These are phyloP conservation scores for Taiwanofungus camphoratus DNA, from an alignment of 1,284 basidiomycete genomes.

Conservation along the genomic window DNA sequence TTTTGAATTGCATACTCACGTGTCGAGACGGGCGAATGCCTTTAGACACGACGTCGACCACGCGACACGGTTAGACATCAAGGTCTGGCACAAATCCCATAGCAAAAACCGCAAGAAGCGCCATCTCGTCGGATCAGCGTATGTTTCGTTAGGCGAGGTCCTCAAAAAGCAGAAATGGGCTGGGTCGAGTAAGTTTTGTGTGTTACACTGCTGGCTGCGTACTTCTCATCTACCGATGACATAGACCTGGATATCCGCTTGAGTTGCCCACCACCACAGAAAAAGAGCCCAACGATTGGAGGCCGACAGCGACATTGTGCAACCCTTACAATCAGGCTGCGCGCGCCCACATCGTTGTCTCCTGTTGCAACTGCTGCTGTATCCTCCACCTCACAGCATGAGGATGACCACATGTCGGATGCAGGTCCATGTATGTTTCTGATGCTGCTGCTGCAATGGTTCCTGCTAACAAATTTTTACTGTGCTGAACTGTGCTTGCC, in stretches of 20 bases:
- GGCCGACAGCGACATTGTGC: conserved; percentile 23
- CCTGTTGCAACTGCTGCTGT: conserved; percentile 9
- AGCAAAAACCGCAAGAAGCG: conserved; percentile 49
- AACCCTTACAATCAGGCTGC: conserved; percentile 23
- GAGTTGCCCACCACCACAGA: conserved; percentile 24
- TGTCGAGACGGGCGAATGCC: neutral
- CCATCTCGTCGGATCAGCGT: conserved; percentile 44
- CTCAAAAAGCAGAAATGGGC: conserved; percentile 35
- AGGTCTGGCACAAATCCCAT: conserved; percentile 42
- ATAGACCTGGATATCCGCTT: conserved; percentile 27
- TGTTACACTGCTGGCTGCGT: neutral
- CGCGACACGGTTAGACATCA: conserved; percentile 42
- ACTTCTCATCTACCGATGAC: neutral
- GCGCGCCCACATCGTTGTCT: conserved; percentile 12
- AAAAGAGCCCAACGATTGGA: conserved; percentile 21
- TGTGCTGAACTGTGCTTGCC: no score
- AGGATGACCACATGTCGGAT: conserved; percentile 5
- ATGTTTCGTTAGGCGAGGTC: conserved; percentile 45
- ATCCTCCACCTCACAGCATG: neutral
- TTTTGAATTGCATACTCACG: neutral
- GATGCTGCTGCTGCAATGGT: no score
- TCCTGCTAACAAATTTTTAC: no score
- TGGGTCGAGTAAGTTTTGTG: conserved; percentile 11
- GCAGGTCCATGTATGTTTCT: neutral
- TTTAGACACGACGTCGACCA: conserved; percentile 34